Evolutionary conservation across 1,139 yeast genomes (phyloP).

Genomic region (Komagataea norvegica): DNA sequence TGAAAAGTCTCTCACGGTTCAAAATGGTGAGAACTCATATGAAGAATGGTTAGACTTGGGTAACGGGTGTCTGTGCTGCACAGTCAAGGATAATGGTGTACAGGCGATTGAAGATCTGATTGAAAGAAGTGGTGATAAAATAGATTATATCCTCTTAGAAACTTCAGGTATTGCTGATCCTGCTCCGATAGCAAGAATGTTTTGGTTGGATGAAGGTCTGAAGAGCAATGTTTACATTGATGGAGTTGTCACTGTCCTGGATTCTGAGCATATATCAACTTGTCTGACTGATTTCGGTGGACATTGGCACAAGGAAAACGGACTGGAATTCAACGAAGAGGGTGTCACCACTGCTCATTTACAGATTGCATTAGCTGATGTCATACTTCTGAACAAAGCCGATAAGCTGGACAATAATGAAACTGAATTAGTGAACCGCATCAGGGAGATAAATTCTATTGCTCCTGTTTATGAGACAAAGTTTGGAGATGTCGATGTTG

Average conservation of each 20-base stretch:
- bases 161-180: conserved; percentile 99
- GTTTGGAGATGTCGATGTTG: conserved; percentile 66
- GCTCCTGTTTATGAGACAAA: conserved; percentile 66
- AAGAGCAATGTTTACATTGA: conserved; percentile 82
- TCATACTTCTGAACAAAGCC: conserved; percentile 68
- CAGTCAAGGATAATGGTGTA: conserved; percentile 92
- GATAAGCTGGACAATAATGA: conserved; percentile 43
- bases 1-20: conserved; percentile 79
- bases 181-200: conserved; percentile 93
- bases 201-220: conserved; percentile 92
- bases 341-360: conserved; percentile 80
- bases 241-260: conserved; percentile 91
- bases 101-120: conserved; percentile 87
- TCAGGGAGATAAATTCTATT: conserved; percentile 57
- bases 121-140: conserved; percentile 62
- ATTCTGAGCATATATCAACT: conserved; percentile 60
- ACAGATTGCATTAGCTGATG: conserved; percentile 89
- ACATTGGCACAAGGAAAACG: conserved; percentile 52
- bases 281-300: conserved; percentile 72
- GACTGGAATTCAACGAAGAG: conserved; percentile 34
- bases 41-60: conserved; percentile 97
- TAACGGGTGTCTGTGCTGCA: conserved; percentile 94
- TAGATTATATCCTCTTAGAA: conserved; percentile 85
- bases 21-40: conserved; percentile 55
- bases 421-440: conserved; percentile 26